Base-by-base conservation (phyloP, 2,329 filamentous ascomycete species). In the Aspergillus calidoustus region DNA sequence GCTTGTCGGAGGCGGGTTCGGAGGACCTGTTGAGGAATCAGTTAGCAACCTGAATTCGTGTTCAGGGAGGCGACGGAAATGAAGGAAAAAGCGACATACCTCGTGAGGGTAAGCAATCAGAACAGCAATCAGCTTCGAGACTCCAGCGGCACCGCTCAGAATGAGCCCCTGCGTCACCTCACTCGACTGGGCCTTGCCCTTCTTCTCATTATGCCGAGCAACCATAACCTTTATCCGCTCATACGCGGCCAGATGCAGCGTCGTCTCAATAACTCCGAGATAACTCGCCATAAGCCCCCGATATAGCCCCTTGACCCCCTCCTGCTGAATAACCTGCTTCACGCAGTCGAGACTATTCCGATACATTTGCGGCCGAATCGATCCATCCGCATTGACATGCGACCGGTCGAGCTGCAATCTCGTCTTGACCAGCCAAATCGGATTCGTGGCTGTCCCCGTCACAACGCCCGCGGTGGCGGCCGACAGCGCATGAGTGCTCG, bases 291-390 rank as follows among this genome's bases (percentile, higher is more conserved):
- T 92, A 55, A 97, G 81, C 8, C 94, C 94, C 75, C 93, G 86
- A 75, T 97, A 97, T 82, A 97, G 86, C 61, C 94, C 94, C 55
- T 88, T 85, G 47, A 97, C 74, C 2, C 94, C 93, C 77, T 97
- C 94, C 70, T 96, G 88, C 56, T 81, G 83, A 86, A 92, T 90
- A 63, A 97, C 97, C 17, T 92, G 87, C 52, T 83, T 86, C 31
- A 71, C 57, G 30, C 72, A 54, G 88, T 92, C 3, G 91, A 97
- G 60, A 92, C 94, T 49, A 92, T 75, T 74, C 54, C 59, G 80
- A 76, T 68, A 81, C 80, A 54, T 80, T 69, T 59, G 77, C 25
- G 59, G 59, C 22, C 54, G 56, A 15, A 52, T 51, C 67, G 57
- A 69, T 43, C 64, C 72, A n/a, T 55, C 61, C 19, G 61, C 69